Percentiles rank a stretch among this genome's conserved stretches.
These are phyloP conservation scores for Colletotrichum sojae DNA, from an alignment of 2,329 filamentous ascomycete genomes.

Conservation along the genomic window DNA sequence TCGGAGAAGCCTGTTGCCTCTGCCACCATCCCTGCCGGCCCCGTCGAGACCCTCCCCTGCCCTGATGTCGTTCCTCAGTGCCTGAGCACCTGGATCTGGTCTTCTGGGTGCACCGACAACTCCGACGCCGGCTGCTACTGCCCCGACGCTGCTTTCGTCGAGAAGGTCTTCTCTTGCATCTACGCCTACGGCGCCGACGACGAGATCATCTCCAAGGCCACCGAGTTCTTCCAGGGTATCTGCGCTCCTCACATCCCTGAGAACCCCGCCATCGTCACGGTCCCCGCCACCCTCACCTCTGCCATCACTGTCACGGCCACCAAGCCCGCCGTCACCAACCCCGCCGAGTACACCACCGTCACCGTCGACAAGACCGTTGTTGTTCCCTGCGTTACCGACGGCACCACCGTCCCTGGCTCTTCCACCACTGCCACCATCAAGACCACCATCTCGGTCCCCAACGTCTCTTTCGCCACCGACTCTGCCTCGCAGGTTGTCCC, in stretches of 20 bases:
- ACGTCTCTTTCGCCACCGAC: slow-evolving; percentile 64
- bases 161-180: slow-evolving; percentile 86
- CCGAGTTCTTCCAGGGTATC: slow-evolving; percentile 91
- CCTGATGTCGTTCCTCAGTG: slow-evolving; percentile 86
- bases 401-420: slow-evolving; percentile 61
- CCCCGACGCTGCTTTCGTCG: slow-evolving; percentile 81
- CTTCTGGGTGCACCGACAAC: slow-evolving; percentile 82
- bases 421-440: slow-evolving; percentile 63
- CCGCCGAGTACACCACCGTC: slow-evolving; percentile 65
- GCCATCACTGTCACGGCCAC: slow-evolving; percentile 68
- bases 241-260: slow-evolving; percentile 80
- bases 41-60: slow-evolving; percentile 66
- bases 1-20: slow-evolving; percentile 42
- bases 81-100: slow-evolving; percentile 90
- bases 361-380: slow-evolving; percentile 63
- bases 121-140: slow-evolving; percentile 89
- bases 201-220: slow-evolving; percentile 76
- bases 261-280: slow-evolving; percentile 90
- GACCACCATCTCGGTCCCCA: slow-evolving; percentile 67
- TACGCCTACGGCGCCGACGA: slow-evolving; percentile 80
- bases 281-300: slow-evolving; percentile 74
- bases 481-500: slow-evolving; percentile 52
- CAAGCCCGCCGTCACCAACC: slow-evolving; percentile 64
- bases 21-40: slow-evolving; percentile 47
- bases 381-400: slow-evolving; percentile 64